Base-by-base conservation (phyloP, 129 eudicot species). In the Artemisia annua region DNA sequence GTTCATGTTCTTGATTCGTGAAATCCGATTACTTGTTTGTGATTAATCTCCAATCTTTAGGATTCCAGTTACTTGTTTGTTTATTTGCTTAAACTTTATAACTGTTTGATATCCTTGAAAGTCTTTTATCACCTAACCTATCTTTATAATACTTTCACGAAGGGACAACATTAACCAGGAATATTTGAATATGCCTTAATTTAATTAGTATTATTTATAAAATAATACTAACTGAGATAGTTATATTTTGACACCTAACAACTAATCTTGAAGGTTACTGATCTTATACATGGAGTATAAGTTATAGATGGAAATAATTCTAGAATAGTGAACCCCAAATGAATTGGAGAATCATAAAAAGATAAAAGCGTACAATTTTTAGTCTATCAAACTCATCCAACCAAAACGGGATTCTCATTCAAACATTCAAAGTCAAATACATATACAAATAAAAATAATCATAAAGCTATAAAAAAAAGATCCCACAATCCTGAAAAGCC, bases 401-500 rank as follows among this genome's bases (percentile, higher is more conserved):
- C 32, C 68, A 72, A 71, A 53, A 63, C 12, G 16, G 43, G 44
- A 78, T 71, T 63, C 77, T 57, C 16, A 63, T 71, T 78, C 77
- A 78, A 78, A 78, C 82, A 71, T 78, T 54, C 73, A 62, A 55
- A 71, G 82, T 78, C 82, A 78, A 78, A 78, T 14, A 63, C 72
- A 24, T 28, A 62, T 6, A 71, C 61, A 46, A 59, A 77, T 35
- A n/a, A 54, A 24, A 63, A 44, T n/a, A 35, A 63, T 62, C 10
- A 35, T 62, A 78, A 78, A 63, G 66, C 66, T 76, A 54, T 71
- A 62, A 63, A 69, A 32, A 20, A 1, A 11, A 44, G 64, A 50
- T 30, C 70, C 65, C 70, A 69, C 65, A 30, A 26, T 70, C 20
- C 12, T 26, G 61, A 69, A 79, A 69, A 18, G 67, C 71, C 70